Evolutionary conservation across 306 rosid species (phyloP), one percentile per base, ranked within the genome.

Genomic region (Malus fusca): DNA sequence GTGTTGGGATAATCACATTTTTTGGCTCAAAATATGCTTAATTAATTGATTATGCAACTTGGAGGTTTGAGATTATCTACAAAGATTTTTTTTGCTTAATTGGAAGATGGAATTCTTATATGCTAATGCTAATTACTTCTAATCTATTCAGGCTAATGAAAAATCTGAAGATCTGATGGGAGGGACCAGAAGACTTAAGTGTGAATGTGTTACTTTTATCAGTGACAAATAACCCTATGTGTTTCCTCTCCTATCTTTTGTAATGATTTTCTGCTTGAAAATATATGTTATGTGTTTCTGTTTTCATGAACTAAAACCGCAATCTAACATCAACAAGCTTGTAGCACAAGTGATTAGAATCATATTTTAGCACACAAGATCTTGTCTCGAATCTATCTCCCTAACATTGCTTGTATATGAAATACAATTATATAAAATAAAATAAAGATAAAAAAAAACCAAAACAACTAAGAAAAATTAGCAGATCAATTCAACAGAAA

Each of bases 151-250:
- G 89, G 88, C 72, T 80, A n/a, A 82, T 89, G 86, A 80, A 82
- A 82, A 88, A 89, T 83, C 85, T 87, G 56, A 87, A 80, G 86
- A 76, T 86, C 58, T 87, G 74, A 63, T 80, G 83, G 84, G 53
- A 76, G 8, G 74, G 28, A 56, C 73, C 61, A 1, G 74, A 71
- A 66, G 53, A 67, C 46, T 31, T 51, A 67, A 58, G 72, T 46
- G 53, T 37, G 19, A 55, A 79, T 72, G 75, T 52, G 23, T 51
- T 30, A n/a, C 42, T 23, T 46, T 35, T 52, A 9, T 64, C 51
- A 21, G 56, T 31, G 60, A 52, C 37, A 0, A 9, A 8, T 42
- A 42, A 42, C 67, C 21, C 70, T 48, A 40, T 61, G 76, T 31
- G 35, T 51, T 18, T 15, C 51, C 51, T 26, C 55, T 37, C 25